These are phyloP conservation scores for Acorus gramineus DNA, from an alignment of 106 monocot genomes.

Conservation along the genomic window DNA sequence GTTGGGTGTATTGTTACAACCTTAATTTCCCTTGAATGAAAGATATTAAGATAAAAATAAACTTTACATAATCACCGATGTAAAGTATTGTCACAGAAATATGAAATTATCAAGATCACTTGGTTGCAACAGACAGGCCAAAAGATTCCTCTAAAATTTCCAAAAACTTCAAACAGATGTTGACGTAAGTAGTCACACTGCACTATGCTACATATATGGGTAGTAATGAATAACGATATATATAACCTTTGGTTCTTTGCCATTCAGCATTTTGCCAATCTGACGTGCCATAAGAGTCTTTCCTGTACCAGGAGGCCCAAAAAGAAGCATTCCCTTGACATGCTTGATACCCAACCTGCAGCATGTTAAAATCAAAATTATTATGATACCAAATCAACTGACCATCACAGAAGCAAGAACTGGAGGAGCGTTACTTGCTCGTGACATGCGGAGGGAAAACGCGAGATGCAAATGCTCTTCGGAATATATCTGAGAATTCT, in stretches of 20 bases:
- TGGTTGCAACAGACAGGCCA: no score
- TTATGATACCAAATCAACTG: not conserved
- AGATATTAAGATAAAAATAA: no score
- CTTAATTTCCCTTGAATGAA: no score
- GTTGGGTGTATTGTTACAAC: no score
- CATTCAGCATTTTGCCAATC: slow-evolving; percentile 92
- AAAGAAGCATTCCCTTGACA: slow-evolving; percentile 94
- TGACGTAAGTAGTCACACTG: no score
- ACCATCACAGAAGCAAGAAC: not conserved
- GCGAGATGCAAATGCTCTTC: slow-evolving; percentile 97
- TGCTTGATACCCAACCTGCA: slow-evolving; percentile 90
- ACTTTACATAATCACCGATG: no score
- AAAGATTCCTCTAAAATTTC: no score
- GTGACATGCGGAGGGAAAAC: slow-evolving; percentile 90
- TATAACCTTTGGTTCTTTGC: slow-evolving; percentile 88
- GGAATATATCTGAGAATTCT: slow-evolving; percentile 90
- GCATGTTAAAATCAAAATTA: slow-evolving; percentile 1
- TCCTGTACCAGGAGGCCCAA: slow-evolving; percentile 97
- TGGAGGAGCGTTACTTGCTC: slow-evolving; percentile 45
- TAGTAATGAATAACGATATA: no score
- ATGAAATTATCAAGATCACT: no score
- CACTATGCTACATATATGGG: no score
- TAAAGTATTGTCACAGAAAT: no score
- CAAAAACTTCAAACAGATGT: no score
- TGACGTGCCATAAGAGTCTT: slow-evolving; percentile 99